A percentile compares a stretch with the other conserved stretches of the same genome.
Evolutionary conservation across 108 stramenopile genomes (phyloP).

Genomic region (Skeletonema potamos): DNA sequence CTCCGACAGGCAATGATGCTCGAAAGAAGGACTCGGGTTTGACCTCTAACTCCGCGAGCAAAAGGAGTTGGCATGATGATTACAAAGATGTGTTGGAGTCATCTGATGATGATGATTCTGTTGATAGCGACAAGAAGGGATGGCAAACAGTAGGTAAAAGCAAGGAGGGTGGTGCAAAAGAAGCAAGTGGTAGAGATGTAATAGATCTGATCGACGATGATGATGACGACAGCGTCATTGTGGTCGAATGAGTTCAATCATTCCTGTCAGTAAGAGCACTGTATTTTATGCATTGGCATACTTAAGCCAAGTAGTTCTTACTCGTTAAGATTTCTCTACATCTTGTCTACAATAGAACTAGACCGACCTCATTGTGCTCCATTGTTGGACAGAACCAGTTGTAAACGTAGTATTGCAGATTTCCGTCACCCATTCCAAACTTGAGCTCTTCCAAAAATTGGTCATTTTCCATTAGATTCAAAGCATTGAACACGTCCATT

Average conservation of each 20-base stretch:
- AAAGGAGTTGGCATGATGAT: not conserved
- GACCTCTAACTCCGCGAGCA: not conserved
- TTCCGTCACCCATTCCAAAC: conserved; percentile 98
- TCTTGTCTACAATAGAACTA: conserved; percentile 88
- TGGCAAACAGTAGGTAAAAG: not conserved
- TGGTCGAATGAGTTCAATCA: not conserved
- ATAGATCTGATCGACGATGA: conserved; percentile 14
- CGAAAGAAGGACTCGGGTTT: not conserved
- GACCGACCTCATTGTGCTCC: conserved; percentile 84
- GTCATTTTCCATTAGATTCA: conserved; percentile 98
- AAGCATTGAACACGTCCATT: conserved; percentile 97
- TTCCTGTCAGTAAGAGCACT: not conserved
- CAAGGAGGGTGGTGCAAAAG: not conserved
- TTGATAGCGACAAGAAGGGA: not conserved
- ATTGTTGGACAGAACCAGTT: conserved; percentile 95
- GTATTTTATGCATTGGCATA: not conserved
- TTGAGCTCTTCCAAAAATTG: conserved; percentile 87
- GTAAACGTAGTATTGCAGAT: conserved; percentile 99
- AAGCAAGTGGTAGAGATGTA: not conserved
- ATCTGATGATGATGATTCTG: not conserved
- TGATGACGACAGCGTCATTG: conserved; percentile 3
- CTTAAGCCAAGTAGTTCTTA: not conserved
- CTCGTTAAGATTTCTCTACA: not conserved
- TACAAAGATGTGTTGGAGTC: not conserved
- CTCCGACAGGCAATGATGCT: not conserved